Evolutionary conservation across 1,139 yeast species (phyloP).

Genomic region (Zygosaccharomyces pseudobailii): DNA sequence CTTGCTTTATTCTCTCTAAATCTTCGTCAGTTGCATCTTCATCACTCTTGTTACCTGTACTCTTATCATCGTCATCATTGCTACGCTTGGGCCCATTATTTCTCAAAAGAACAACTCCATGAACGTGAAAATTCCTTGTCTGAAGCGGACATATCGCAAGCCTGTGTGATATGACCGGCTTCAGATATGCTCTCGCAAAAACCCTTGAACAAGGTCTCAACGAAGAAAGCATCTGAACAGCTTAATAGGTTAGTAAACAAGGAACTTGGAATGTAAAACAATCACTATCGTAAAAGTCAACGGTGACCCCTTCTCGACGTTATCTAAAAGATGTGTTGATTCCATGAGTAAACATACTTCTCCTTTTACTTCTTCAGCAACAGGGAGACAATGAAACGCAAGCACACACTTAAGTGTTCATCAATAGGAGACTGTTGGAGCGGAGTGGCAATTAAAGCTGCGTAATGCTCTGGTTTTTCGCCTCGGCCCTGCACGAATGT

Average conservation of each 20-base stretch:
- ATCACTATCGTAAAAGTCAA: too few relatives aligned
- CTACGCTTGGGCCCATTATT: conserved; percentile 4
- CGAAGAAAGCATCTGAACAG: conserved; percentile 3
- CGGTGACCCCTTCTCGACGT: not conserved
- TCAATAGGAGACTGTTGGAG: not conserved
- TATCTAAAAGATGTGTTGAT: not conserved
- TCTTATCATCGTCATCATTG: not conserved
- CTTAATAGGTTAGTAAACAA: not conserved
- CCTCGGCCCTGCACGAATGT: not conserved
- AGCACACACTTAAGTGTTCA: not conserved
- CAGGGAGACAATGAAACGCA: not conserved
- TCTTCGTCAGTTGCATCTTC: conserved; percentile 23
- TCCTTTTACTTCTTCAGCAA: not conserved
- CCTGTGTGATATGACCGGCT: not conserved
- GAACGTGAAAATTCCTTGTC: conserved; percentile 10
- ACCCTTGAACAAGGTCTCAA: conserved; percentile 3
- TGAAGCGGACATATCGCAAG: conserved; percentile 3
- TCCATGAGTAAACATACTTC: not conserved
- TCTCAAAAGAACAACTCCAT: conserved; percentile 6
- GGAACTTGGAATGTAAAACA: not conserved
- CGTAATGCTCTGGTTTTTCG: not conserved
- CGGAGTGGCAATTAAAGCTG: not conserved
- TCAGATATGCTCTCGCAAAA: not conserved
- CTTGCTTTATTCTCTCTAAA: conserved; percentile 20
- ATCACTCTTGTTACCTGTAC: conserved; percentile 1